Base-by-base conservation (phyloP, 2,329 filamentous ascomycete genomes). In the Colletotrichum sp. region DNA sequence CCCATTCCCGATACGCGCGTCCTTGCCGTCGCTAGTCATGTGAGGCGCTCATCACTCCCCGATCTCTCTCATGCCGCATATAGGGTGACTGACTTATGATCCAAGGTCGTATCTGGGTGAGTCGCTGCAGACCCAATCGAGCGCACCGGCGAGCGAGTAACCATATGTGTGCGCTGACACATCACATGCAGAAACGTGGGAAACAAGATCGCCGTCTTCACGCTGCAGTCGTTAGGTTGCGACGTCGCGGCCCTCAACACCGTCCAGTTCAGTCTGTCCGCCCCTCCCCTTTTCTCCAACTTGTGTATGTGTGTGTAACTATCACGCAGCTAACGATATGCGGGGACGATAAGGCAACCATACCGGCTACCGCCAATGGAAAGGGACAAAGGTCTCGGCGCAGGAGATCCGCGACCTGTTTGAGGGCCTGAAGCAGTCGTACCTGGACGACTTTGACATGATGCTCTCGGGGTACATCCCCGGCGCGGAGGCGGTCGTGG, bases 391-490 rank as follows among this genome's bases (percentile, higher is more conserved):
- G 77, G 93, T 94, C 3, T 92, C 94, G 1, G 94, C 96, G 4
- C 86, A 93, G 76, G 95, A 98, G 83, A 96, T 99, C 74, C 87
- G 88, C 58, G 93, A 96, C 64, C 89, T 99, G 4, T 99, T 96
- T 84, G 87, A 93, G 43, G 97, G 97, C 3, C 88, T 99, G 61
- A 92, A 93, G 80, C 91, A 96, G 82, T 96, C 93, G 24, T 91
- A 94, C 79, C 91, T 99, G 31, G 94, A 95, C 77, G 91, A 95
- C 82, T 98, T 98, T 83, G 95, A 98, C 82, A 94, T 98, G 85
- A 93, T 98, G 89, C 90, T 99, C 62, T 97, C 96, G 1, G 97
- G 97, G 36, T 99, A 99, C 84, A 93, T 98, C 55, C 96, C 97
- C 1, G 96, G 94, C 38, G 96, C 96, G 0, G 92, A 94, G 9